phyloP scores from a whole-genome alignment of 768 basidiomycete species.

The Russula lepida region DNA sequence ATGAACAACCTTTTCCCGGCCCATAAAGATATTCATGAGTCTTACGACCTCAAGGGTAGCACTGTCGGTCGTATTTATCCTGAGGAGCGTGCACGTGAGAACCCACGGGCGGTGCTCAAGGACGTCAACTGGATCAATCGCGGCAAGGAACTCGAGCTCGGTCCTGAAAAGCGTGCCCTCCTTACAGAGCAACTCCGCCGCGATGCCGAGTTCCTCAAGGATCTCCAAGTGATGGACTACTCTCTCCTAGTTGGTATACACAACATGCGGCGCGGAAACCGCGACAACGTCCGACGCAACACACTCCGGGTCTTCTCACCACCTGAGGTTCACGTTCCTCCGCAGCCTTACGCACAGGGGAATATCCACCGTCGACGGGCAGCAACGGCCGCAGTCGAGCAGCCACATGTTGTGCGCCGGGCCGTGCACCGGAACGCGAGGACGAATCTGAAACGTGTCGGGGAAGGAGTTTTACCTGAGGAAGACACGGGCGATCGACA shows the following conservation, averaged over 20 bases:
- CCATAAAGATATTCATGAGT: slow-evolving; percentile 95
- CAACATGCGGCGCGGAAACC: slow-evolving; percentile 82
- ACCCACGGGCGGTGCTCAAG: slow-evolving; percentile 86
- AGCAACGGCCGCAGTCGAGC: slow-evolving; percentile 41
- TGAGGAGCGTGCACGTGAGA: slow-evolving; percentile 68
- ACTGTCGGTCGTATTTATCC: slow-evolving; percentile 84
- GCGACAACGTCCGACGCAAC: slow-evolving; percentile 84
- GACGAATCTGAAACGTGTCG: slow-evolving; percentile 20
- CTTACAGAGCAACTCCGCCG: slow-evolving; percentile 85
- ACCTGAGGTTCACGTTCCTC: slow-evolving; percentile 46
- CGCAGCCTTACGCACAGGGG: slow-evolving; percentile 48
- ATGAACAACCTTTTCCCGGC: slow-evolving; percentile 99
- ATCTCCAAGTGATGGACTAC: slow-evolving; percentile 91
- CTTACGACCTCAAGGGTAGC: slow-evolving; percentile 93
- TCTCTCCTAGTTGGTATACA: slow-evolving; percentile 92
- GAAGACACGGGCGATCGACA: slow-evolving; percentile 54
- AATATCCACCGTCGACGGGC: not conserved
- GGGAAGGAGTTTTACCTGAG: slow-evolving; percentile 49
- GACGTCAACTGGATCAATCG: slow-evolving; percentile 95
- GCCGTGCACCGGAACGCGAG: slow-evolving; percentile 64
- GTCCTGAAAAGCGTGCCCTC: slow-evolving; percentile 89
- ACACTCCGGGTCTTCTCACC: slow-evolving; percentile 91
- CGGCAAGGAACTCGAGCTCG: slow-evolving; percentile 70
- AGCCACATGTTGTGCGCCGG: slow-evolving; percentile 77
- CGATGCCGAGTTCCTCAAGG: slow-evolving; percentile 79